Evolutionary conservation across 2,329 filamentous ascomycete species (phyloP).

Genomic region (Pestalotiopsis sp.): DNA sequence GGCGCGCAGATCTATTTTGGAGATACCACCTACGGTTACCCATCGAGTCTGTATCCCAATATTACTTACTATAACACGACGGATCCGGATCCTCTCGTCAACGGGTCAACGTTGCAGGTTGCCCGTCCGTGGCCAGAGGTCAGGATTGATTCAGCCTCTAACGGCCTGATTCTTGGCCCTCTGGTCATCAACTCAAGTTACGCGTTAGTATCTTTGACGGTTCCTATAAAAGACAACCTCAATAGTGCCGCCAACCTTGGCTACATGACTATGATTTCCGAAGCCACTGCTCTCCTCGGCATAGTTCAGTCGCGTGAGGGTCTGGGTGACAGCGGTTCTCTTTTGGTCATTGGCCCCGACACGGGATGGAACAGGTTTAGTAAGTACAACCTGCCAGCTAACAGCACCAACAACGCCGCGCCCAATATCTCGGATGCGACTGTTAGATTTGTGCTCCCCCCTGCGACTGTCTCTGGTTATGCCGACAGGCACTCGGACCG

Average conservation of each 20-base stretch:
- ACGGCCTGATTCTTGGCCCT: conserved; percentile 74
- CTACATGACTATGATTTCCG: conserved; percentile 80
- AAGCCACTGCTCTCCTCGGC: conserved; percentile 62
- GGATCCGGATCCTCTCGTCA: conserved; percentile 38
- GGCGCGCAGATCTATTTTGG: conserved; percentile 62
- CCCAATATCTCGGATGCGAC: conserved; percentile 40
- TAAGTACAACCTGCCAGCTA: conserved; percentile 43
- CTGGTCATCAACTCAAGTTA: conserved; percentile 70
- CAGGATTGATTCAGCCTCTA: conserved; percentile 45
- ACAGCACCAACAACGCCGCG: conserved; percentile 39
- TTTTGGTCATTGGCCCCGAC: conserved; percentile 69
- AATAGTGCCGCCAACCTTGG: conserved; percentile 67
- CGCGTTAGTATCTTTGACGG: conserved; percentile 77
- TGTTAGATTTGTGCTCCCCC: conserved; percentile 64
- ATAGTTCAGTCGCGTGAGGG: conserved; percentile 67
- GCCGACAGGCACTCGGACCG: conserved; percentile 49
- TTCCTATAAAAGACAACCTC: conserved; percentile 72
- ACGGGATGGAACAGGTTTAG: conserved; percentile 66
- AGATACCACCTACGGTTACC: conserved; percentile 65
- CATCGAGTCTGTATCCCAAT: conserved; percentile 74
- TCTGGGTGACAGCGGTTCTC: conserved; percentile 67
- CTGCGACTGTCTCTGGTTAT: conserved; percentile 38
- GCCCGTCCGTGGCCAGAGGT: conserved; percentile 53
- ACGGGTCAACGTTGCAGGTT: conserved; percentile 40
- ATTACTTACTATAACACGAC: conserved; percentile 62